Conservation (phyloP, 2,329 filamentous ascomycete genomes). For the Pseudogymnoascus sp. region DNA sequence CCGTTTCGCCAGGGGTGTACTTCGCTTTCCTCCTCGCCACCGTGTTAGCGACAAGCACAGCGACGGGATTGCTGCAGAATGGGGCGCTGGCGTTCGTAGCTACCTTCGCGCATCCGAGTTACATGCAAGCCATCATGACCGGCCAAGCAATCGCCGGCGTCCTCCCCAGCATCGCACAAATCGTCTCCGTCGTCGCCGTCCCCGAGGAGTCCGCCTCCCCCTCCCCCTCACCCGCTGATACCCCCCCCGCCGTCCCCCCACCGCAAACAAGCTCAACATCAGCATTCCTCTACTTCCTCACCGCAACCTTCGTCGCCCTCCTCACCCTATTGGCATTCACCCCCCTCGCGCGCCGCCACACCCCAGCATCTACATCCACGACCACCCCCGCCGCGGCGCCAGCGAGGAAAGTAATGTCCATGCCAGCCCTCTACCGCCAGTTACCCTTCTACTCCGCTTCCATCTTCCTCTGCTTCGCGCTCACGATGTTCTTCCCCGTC, state of each 20-base stretch:
- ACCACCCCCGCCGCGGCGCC: slow-evolving; percentile 33
- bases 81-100: slow-evolving; percentile 87
- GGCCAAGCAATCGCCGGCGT: slow-evolving; percentile 91
- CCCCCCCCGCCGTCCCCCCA: slow-evolving; percentile 23
- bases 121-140: slow-evolving; percentile 93
- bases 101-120: slow-evolving; percentile 75
- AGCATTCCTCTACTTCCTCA: slow-evolving; percentile 85
- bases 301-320: slow-evolving; percentile 68
- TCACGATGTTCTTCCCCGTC: slow-evolving; percentile 93
- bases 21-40: slow-evolving; percentile 74
- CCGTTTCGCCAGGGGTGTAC: slow-evolving; percentile 55
- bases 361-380: slow-evolving; percentile 22
- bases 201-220: slow-evolving; percentile 27
- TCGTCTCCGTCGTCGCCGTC: slow-evolving; percentile 67
- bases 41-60: slow-evolving; percentile 70
- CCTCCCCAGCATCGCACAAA: slow-evolving; percentile 78
- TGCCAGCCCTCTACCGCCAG: slow-evolving; percentile 63
- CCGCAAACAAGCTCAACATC: slow-evolving; percentile 49
- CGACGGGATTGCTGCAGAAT: slow-evolving; percentile 83
- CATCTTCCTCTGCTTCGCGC: slow-evolving; percentile 69
- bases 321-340: slow-evolving; percentile 64
- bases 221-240: slow-evolving; percentile 12
- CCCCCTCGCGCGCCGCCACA: slow-evolving; percentile 57
- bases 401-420: slow-evolving; percentile 41
- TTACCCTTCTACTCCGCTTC: slow-evolving; percentile 69